Evolutionary conservation across 805 yeast genomes (phyloP), one percentile per base, ranked within the genome.

Genomic region (Candida arabinofermentans): DNA sequence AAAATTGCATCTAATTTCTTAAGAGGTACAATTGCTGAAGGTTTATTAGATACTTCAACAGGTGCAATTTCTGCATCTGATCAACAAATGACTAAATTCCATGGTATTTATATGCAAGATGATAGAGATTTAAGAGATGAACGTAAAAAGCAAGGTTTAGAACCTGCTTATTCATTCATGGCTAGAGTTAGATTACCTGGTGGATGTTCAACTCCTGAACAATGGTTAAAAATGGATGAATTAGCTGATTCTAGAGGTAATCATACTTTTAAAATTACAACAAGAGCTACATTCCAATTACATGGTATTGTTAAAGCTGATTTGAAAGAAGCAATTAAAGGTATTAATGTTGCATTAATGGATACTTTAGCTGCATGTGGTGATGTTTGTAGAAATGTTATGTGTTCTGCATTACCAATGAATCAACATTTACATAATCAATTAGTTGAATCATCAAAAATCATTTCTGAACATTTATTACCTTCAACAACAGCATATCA

Each of bases 341-440:
- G 91, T 29, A 89, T 91, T 82, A 91, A 91, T 63, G 71, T 95
- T 14, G 84, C 82, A 6, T 74, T 91, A 55, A 75, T 91, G 83
- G 98, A 93, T 61, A 90, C 97, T 8, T 75, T 91, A 45, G 98
- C 96, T 46, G 98, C 98, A 1, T 91, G 97, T 74, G 98, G 98
- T 72, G 98, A 91, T 70, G 98, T 91, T 34, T 86, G 87, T 70
- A 84, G 98, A 77, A 91, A 91, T 61, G 96, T 91, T 34, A 91
- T 90, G 82, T 75, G 86, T 41, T 77, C 91, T 44, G 96, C 96
- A n/a, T 71, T 87, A 24, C 97, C 97, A 14, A 76, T 75, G 24
- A 88, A 88, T 59, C 86, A 89, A 39, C 80, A 81, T 58, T 75
- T 91, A 40, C 97, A 91, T 62, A 65, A 68, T 24, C 90, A 90